Conservation (phyloP, 768 basidiomycete genomes). For the Calocybe cyanea region DNA sequence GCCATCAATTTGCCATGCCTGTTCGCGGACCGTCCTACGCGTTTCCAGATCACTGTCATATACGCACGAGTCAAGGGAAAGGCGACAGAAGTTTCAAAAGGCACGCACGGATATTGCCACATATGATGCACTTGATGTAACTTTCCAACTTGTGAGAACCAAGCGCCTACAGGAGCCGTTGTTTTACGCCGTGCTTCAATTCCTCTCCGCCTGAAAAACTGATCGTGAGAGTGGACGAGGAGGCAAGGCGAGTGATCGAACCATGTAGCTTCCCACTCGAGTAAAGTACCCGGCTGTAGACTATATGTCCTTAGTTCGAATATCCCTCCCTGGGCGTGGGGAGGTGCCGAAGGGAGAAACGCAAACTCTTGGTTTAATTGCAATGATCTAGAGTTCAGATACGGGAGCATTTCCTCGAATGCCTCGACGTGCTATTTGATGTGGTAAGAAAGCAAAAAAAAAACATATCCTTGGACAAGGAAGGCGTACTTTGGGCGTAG, state of each 20-base stretch:
- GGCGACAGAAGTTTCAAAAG: conserved; percentile 7
- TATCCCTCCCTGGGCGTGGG: conserved; percentile 81
- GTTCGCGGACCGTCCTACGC: conserved; percentile 80
- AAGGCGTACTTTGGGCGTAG: conserved; percentile 55
- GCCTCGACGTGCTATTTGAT: conserved; percentile 54
- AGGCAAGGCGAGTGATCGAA: conserved; percentile 28
- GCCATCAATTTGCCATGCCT: conserved; percentile 91
- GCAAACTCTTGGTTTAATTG: conserved; percentile 94
- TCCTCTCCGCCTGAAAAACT: conserved; percentile 69
- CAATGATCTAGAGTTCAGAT: conserved; percentile 63
- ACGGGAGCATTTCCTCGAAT: conserved; percentile 75
- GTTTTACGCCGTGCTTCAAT: conserved; percentile 91
- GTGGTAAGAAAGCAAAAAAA: not conserved
- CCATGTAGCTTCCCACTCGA: conserved; percentile 97
- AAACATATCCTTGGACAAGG: not conserved
- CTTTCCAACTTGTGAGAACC: conserved; percentile 86
- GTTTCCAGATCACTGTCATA: conserved; percentile 61
- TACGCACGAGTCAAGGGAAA: conserved; percentile 5
- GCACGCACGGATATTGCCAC: conserved; percentile 91
- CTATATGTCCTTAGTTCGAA: conserved; percentile 92
- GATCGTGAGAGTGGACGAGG: not conserved
- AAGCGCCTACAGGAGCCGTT: conserved; percentile 84
- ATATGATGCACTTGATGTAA: conserved; percentile 91
- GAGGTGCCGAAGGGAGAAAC: conserved; percentile 89
- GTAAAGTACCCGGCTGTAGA: conserved; percentile 80